Evolutionary conservation across 1,139 yeast species (phyloP).

Genomic region (Arxiozyma telluris): DNA sequence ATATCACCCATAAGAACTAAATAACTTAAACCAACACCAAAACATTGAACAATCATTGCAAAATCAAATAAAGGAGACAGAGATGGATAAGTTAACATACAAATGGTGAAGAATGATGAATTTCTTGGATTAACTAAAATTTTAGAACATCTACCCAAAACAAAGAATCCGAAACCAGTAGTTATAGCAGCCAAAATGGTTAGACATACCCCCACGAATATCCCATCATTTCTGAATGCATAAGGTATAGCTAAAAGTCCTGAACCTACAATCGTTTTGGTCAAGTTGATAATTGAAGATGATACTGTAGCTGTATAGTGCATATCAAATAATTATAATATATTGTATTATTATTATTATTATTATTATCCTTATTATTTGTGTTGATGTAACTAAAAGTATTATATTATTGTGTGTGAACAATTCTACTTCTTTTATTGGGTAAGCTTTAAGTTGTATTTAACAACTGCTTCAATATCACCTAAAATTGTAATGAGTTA

Average conservation of each 20-base stretch:
- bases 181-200: conserved; percentile 67
- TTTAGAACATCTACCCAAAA: conserved; percentile 67
- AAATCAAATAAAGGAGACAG: conserved; percentile 73
- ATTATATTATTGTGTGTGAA: background rate
- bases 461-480: too few relatives aligned
- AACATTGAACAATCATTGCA: conserved; percentile 84
- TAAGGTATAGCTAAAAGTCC: conserved; percentile 90
- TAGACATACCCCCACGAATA: conserved; percentile 56
- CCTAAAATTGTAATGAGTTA: background rate
- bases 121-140: conserved; percentile 55
- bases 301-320: conserved; percentile 24
- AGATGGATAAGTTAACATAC: conserved; percentile 78
- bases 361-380: too few relatives aligned
- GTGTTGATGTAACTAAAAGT: background rate
- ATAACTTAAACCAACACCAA: conserved; percentile 87
- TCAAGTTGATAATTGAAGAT: conserved; percentile 51
- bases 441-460: background rate
- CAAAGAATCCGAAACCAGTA: conserved; percentile 69
- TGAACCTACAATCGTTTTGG: conserved; percentile 78
- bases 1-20: conserved; percentile 84
- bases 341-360: background rate
- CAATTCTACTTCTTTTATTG: too few relatives aligned
- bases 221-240: conserved; percentile 80
- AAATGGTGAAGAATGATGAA: conserved; percentile 79
- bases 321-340: conserved; percentile 9